Evolutionary conservation across 495 filamentous ascomycete genomes (phyloP).

Genomic region (Rostrohypoxylon terebratum): DNA sequence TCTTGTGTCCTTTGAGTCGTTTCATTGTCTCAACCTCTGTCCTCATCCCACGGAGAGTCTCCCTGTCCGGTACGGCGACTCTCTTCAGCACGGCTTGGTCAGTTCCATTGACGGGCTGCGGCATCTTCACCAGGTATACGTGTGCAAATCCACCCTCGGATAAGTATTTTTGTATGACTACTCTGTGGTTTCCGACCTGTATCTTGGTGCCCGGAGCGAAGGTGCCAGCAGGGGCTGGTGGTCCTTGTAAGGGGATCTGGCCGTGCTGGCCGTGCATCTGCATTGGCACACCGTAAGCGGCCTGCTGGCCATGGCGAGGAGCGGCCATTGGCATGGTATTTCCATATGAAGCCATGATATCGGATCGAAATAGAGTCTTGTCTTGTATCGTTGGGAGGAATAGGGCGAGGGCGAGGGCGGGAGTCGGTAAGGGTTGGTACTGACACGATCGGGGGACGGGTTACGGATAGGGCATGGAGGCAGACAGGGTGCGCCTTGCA

Average conservation of each 20-base stretch:
- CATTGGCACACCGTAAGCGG: constrained; percentile 51
- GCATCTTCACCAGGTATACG: constrained; percentile 93
- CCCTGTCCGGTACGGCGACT: constrained; percentile 97
- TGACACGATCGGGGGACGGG: constrained; percentile 35
- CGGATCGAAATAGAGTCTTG: background rate
- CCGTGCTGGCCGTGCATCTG: constrained; percentile 40
- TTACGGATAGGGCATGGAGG: constrained; percentile 46
- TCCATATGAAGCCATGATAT: constrained; percentile 60
- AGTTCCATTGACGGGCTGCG: constrained; percentile 79
- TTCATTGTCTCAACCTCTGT: constrained; percentile 99
- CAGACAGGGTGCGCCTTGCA: constrained; percentile 41
- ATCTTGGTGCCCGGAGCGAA: constrained; percentile 95
- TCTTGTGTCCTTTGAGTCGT: constrained; percentile 92
- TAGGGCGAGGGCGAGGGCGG: constrained; percentile 22
- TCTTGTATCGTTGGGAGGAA: constrained; percentile 15
- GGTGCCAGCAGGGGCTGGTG: constrained; percentile 81
- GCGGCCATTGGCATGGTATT: constrained; percentile 53
- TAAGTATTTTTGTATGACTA: constrained; percentile 97
- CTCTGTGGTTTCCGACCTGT: constrained; percentile 90
- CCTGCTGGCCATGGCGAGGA: constrained; percentile 52
- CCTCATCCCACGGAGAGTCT: constrained; percentile 92
- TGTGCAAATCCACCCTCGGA: constrained; percentile 99
- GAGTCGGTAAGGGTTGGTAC: constrained; percentile 42
- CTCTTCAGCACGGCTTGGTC: constrained; percentile 92
- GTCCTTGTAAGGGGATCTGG: constrained; percentile 50